Percentiles rank a stretch among this genome's conserved stretches.
Evolutionary conservation across 108 stramenopile species (phyloP).

Genomic region (Asterionellopsis glacialis): DNA sequence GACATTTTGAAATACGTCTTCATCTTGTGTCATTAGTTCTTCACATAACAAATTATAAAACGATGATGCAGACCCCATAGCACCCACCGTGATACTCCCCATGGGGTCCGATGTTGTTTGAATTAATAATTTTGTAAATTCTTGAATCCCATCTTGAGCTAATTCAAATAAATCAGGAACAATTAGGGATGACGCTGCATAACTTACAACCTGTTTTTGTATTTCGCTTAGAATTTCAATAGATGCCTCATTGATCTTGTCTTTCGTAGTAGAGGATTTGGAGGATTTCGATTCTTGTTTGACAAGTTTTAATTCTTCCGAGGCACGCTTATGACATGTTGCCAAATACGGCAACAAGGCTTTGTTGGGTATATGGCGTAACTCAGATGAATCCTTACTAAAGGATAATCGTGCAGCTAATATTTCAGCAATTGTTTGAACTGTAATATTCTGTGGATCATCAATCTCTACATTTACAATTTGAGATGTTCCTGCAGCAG

Average conservation of each 20-base stretch:
- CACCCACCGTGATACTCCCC: slow-evolving; percentile 56
- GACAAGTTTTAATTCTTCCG: slow-evolving; percentile 59
- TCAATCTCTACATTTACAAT: slow-evolving; percentile 26
- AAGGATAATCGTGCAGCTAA: slow-evolving; percentile 57
- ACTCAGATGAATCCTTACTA: slow-evolving; percentile 6
- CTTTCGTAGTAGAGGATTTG: slow-evolving; percentile 17
- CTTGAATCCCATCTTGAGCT: slow-evolving; percentile 37
- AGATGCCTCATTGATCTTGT: slow-evolving; percentile 13
- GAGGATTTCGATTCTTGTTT: slow-evolving; percentile 5
- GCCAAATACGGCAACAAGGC: slow-evolving; percentile 55
- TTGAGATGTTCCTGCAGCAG: slow-evolving; percentile 5
- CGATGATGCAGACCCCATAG: slow-evolving; percentile 42
- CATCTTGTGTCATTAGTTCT: slow-evolving; percentile 63
- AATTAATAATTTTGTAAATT: slow-evolving; percentile 51
- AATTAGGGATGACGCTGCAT: slow-evolving; percentile 70
- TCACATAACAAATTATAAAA: slow-evolving; percentile 75
- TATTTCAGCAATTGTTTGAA: slow-evolving; percentile 60
- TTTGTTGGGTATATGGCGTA: slow-evolving; percentile 20
- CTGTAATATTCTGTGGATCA: slow-evolving; percentile 18
- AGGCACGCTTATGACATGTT: slow-evolving; percentile 47
- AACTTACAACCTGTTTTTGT: slow-evolving; percentile 61
- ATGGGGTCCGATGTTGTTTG: slow-evolving; percentile 31
- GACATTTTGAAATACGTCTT: slow-evolving; percentile 36
- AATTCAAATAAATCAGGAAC: slow-evolving; percentile 73
- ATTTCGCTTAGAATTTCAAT: slow-evolving; percentile 58